Evolutionary conservation across 345 rosid species (phyloP).

Genomic region (Boechera retrofracta): DNA sequence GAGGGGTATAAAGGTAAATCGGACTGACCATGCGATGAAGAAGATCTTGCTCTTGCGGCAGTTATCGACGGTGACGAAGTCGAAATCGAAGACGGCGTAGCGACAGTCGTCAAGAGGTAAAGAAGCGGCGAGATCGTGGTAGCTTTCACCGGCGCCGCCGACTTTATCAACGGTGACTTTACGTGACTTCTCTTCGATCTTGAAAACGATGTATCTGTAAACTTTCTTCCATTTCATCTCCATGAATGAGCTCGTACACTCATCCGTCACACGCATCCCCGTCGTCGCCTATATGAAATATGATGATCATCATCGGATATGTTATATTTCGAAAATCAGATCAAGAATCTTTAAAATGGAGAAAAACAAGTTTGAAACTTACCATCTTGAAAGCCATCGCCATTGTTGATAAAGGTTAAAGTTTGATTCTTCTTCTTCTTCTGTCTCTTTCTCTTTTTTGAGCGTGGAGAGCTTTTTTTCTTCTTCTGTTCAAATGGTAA

Average conservation of each 20-base stretch:
- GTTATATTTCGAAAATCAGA: background rate
- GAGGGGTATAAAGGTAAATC: slow-evolving; percentile 18
- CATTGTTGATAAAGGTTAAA: slow-evolving; percentile 55
- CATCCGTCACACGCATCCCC: slow-evolving; percentile 90
- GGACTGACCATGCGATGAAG: slow-evolving; percentile 89
- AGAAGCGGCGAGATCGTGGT: slow-evolving; percentile 74
- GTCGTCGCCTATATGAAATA: slow-evolving; percentile 70
- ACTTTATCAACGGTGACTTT: slow-evolving; percentile 88
- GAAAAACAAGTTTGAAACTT: background rate
- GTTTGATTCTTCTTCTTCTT: slow-evolving; percentile 16
- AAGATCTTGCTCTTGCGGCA: slow-evolving; percentile 99
- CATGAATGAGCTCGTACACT: slow-evolving; percentile 88
- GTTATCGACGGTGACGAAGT: slow-evolving; percentile 89
- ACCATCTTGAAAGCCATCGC: slow-evolving; percentile 99
- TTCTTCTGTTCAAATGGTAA: slow-evolving; percentile 15
- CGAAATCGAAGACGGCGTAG: slow-evolving; percentile 92
- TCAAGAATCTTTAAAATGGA: background rate
- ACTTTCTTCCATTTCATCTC: slow-evolving; percentile 97
- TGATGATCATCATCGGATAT: background rate
- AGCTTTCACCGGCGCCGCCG: slow-evolving; percentile 84
- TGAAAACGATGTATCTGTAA: slow-evolving; percentile 82
- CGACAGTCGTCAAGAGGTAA: slow-evolving; percentile 88
- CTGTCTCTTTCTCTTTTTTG: slow-evolving; percentile 14
- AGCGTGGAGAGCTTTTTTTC: background rate
- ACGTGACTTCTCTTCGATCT: slow-evolving; percentile 91